Conservation (phyloP, 2,329 filamentous ascomycete species). For the Fusarium dlaminii region DNA sequence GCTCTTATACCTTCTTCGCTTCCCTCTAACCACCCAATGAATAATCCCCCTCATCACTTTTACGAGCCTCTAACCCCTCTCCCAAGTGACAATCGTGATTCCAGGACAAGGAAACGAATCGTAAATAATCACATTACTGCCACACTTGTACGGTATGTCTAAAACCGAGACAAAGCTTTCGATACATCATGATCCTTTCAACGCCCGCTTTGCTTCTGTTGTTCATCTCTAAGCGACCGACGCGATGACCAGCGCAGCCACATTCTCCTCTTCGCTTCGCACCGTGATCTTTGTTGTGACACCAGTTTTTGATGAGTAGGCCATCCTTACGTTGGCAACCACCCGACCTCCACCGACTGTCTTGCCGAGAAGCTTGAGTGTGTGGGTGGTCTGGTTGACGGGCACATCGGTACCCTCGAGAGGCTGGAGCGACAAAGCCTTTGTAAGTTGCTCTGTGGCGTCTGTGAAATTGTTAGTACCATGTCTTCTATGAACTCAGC, state of each 20-base stretch:
- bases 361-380: conserved; percentile 95
- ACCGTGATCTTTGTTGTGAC: conserved; percentile 96
- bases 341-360: conserved; percentile 91
- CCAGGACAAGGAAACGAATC: conserved; percentile 25
- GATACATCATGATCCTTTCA: conserved; percentile 49
- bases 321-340: conserved; percentile 89
- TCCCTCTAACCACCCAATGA: conserved; percentile 27
- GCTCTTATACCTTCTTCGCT: conserved; percentile 34
- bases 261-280: conserved; percentile 89
- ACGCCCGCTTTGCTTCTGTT: conserved; percentile 47
- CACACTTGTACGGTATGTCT: conserved; percentile 38
- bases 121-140: conserved; percentile 39
- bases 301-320: conserved; percentile 88
- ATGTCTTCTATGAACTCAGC: too few relatives aligned
- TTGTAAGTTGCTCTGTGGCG: conserved; percentile 89
- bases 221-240: conserved; percentile 75
- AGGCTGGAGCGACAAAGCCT: conserved; percentile 88
- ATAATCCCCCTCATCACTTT: conserved; percentile 3
- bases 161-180: conserved; percentile 44
- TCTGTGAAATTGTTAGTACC: conserved; percentile 62
- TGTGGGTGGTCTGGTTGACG: conserved; percentile 88
- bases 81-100: conserved; percentile 15
- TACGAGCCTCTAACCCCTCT: neutral
- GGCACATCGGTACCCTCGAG: conserved; percentile 94
- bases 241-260: conserved; percentile 84